Evolutionary conservation across 345 rosid species (phyloP).

Genomic region (Gossypium turneri): DNA sequence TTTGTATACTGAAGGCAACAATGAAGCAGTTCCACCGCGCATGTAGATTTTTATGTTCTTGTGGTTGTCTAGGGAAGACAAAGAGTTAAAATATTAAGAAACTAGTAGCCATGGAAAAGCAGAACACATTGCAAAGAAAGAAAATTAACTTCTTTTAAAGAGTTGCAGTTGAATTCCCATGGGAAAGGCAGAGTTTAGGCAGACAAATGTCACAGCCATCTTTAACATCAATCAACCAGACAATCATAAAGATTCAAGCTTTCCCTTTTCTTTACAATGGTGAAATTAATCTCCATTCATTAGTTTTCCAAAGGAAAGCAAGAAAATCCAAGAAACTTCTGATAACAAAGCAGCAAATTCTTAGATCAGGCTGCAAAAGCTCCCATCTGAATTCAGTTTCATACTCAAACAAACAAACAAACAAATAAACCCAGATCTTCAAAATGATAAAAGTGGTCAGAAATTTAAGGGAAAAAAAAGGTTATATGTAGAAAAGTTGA

Average conservation of each 20-base stretch:
- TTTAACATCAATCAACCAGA: too few relatives aligned
- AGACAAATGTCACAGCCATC: too few relatives aligned
- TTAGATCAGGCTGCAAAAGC: background rate
- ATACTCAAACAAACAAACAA: background rate
- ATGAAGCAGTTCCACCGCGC: slow-evolving; percentile 26
- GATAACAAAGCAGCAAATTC: background rate
- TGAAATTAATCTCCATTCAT: too few relatives aligned
- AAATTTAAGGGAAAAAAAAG: background rate
- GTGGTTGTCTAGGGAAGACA: background rate
- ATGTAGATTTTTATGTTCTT: slow-evolving; percentile 14
- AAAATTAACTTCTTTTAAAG: background rate
- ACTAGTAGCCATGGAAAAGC: background rate
- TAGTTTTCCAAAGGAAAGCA: background rate
- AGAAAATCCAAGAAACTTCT: background rate
- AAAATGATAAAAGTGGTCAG: background rate
- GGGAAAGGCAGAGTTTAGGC: too few relatives aligned
- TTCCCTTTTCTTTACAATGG: too few relatives aligned
- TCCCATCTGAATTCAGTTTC: background rate
- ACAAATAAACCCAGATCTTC: background rate
- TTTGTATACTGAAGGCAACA: slow-evolving; percentile 28
- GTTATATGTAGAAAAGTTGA: background rate
- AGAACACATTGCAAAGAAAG: background rate
- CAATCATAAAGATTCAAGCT: too few relatives aligned
- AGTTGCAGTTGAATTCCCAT: background rate
- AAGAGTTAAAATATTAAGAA: background rate